Base-by-base conservation (phyloP, 1,284 basidiomycete genomes). In the Schizophyllum commune region DNA sequence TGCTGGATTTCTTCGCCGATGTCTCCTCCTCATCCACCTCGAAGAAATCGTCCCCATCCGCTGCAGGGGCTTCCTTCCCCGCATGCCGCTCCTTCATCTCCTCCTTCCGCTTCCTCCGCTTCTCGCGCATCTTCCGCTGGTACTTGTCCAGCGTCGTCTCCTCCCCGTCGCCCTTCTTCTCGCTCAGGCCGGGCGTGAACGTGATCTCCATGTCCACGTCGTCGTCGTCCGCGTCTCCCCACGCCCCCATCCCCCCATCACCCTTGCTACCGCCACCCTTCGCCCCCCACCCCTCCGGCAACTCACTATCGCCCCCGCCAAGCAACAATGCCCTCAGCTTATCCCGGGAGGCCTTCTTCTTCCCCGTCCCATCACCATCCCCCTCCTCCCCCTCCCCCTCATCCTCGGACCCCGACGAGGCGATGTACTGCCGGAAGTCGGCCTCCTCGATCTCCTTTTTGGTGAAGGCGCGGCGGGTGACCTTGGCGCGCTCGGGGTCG, bases 161-260 rank as follows among this genome's bases (percentile, higher is more conserved):
- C 22, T 92, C 84, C 61, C 82, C 79, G n/a, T 73, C 74, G 15
- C 75, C 78, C 65, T 81, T 83, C 60, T 69, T 70, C 58, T 78
- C 80, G 62, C 77, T 87, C 55, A 98, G 76, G 5, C 88, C 96
- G 0, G 95, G 92, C 20, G 84, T 88, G 73, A 98, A 98, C 1
- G 94, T 97, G 69, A 98, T 91, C 75, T 97, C 89, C 87, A 98
- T 91, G 63, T 94, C 92, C 11, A 87, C 78, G 22, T 73, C 76
- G 53, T 69, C 78, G 15, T 70, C 71, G 5, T 72, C 71, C 5
- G 2, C 51, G 4, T 52, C 51, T 52, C 51, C 51, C 51, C 17
- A 20, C 15, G 47, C 47, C 51, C 66, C 69, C n/a, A n/a, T n/a
- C n/a, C n/a, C n/a, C n/a, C n/a, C n/a, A 8, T 82, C 80, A 51